Evolutionary conservation across 345 rosid species (phyloP), one percentile per base, ranked within the genome.

Genomic region (Syzygium aqueum): DNA sequence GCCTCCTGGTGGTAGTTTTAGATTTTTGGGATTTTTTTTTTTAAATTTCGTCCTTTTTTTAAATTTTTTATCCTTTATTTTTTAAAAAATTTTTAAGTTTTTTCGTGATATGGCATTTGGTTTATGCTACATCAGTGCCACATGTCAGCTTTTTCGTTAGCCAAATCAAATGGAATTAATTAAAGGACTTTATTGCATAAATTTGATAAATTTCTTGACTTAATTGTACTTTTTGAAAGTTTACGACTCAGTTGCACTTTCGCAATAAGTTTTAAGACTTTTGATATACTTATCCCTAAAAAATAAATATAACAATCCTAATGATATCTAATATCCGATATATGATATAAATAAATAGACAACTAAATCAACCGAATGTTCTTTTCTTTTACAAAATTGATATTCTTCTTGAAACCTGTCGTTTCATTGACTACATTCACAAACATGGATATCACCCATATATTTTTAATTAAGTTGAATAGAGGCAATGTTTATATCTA

Each of bases 121-220:
- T 12, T 0, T n/a, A 28, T 28, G 0, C 3, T 57, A 25, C 30
- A 59, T 12, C 0, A 0, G 2, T 5, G 28, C 16, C 30, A 12
- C 23, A 53, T 3, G 23, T 54, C 4, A 54, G 0, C 3, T 9
- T 57, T 25, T 59, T 59, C 16, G 0, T 27, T 59, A 27, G 16
- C 2, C 4, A 59, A 59, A 59, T 59, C 8, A 59, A 0, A 59
- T 0, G 2, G 0, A 59, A 13, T 11, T 59, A 5, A 59, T 0
- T 2, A 0, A 59, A 7, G 3, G 7, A 11, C 0, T 59, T 59
- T 0, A 12, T 27, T 59, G 2, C 17, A 27, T 2, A 3, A 59
- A 27, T 11, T 27, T 59, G 2, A 59, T 59, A 1, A 59, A 0
- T 27, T 59, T 59, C 0, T 12, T 0, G 7, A 27, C 1, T 59